Evolutionary conservation across 75 land plant genomes (phyloP).

Genomic region (Ceratopteris richardii): DNA sequence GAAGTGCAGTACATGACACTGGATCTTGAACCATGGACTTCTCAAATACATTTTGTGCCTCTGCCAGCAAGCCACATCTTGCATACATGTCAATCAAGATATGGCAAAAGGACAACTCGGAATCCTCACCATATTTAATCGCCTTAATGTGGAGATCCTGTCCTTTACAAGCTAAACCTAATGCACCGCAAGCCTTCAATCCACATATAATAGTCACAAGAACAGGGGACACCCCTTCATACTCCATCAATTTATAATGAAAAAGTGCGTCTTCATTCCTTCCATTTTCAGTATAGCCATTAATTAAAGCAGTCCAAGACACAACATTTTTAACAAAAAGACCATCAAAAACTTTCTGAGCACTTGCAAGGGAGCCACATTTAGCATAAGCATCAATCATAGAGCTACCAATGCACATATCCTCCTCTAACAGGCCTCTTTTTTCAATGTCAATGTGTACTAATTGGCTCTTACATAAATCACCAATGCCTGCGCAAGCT

Average conservation of each 20-base stretch:
- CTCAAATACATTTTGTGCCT: too few species aligned
- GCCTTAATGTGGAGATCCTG: too few species aligned
- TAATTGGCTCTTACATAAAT: neutral
- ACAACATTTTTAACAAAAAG: neutral
- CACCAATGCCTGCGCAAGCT: neutral
- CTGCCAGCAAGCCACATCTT: too few species aligned
- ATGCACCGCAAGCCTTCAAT: neutral
- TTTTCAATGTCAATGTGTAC: neutral
- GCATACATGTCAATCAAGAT: too few species aligned
- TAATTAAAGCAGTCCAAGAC: conserved; percentile 1
- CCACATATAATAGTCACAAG: neutral
- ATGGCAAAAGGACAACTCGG: too few species aligned
- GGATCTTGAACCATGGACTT: too few species aligned
- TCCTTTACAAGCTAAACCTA: too few species aligned
- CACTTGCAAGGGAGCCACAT: conserved; percentile 29
- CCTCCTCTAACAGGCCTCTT: conserved; percentile 17
- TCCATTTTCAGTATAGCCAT: conserved; percentile 9
- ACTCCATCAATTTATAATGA: neutral
- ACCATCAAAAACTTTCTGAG: conserved; percentile 3
- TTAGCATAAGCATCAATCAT: conserved; percentile 46
- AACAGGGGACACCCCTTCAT: conserved; percentile 1
- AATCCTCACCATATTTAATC: too few species aligned
- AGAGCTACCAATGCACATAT: conserved; percentile 41
- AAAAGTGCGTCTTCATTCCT: neutral
- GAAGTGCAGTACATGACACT: too few species aligned